Percentiles rank a stretch among this genome's conserved stretches.
phyloP scores from a whole-genome alignment of 495 filamentous ascomycete species.

The Neurospora sp. region DNA sequence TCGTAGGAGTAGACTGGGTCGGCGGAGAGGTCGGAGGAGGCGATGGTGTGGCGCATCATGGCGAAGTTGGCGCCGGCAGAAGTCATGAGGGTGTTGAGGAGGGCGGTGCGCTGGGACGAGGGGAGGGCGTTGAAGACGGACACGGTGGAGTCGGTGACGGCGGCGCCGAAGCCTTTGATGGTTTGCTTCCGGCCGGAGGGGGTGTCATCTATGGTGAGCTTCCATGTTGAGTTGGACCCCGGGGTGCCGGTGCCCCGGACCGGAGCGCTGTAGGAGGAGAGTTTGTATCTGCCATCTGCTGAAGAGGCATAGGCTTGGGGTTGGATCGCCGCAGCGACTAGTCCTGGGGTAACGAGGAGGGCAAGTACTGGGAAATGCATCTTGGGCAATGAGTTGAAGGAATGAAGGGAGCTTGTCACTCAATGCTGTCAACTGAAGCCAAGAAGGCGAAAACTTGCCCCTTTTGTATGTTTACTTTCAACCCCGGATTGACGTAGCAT shows the following conservation, averaged over 20 bases:
- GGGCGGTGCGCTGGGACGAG: conserved; percentile 25
- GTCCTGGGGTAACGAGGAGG: conserved; percentile 12
- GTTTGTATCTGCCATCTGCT: conserved; percentile 35
- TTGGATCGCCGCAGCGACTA: conserved; percentile 1
- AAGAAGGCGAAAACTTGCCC: neutral
- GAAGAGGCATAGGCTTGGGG: conserved; percentile 33
- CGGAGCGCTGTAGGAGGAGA: conserved; percentile 31
- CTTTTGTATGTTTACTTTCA: neutral
- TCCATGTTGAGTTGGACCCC: conserved; percentile 35
- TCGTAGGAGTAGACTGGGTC: conserved; percentile 45
- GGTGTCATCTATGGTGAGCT: conserved; percentile 40
- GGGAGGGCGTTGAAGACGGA: conserved; percentile 38
- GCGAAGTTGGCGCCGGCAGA: conserved; percentile 36
- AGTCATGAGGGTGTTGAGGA: conserved; percentile 40
- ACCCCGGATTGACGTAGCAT: neutral
- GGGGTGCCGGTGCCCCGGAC: conserved; percentile 33
- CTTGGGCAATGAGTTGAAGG: neutral
- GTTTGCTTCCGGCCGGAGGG: conserved; percentile 37
- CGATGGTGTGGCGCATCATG: conserved; percentile 47
- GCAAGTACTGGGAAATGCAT: neutral
- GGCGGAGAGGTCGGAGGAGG: conserved; percentile 40
- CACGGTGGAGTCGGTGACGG: conserved; percentile 48
- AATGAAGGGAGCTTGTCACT: neutral
- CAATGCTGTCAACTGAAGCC: neutral
- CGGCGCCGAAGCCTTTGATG: conserved; percentile 44